These are phyloP conservation scores for Backusella circina DNA, from an alignment of 192 early-diverging fungal species.

Conservation along the genomic window DNA sequence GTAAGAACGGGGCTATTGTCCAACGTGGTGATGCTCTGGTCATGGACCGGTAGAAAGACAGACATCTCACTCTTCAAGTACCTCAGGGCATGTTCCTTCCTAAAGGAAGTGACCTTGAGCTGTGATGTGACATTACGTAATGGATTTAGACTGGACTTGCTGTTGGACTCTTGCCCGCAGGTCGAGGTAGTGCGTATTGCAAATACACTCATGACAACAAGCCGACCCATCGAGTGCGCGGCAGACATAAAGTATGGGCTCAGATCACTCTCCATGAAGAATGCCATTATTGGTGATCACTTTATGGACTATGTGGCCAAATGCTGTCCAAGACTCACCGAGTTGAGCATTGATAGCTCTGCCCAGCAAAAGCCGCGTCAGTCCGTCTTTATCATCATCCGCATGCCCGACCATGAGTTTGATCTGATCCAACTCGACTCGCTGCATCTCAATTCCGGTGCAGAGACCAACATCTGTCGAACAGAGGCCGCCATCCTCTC, in stretches of 20 bases:
- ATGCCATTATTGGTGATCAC: not conserved
- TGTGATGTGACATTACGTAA: not conserved
- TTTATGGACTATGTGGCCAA: conserved; percentile 9
- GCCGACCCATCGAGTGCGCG: not conserved
- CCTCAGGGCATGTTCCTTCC: not conserved
- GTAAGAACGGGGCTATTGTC: not conserved
- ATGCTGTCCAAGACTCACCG: not conserved
- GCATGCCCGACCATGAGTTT: conserved; percentile 5
- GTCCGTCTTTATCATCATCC: conserved; percentile 3
- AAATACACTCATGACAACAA: not conserved
- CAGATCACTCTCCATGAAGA: not conserved
- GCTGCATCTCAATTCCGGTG: not conserved
- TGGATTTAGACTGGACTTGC: conserved; percentile 1
- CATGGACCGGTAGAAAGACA: conserved; percentile 8
- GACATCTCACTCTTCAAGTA: not conserved
- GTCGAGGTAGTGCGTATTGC: not conserved
- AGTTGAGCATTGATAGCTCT: not conserved
- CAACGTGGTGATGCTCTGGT: not conserved
- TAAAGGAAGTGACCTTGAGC: not conserved
- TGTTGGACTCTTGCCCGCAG: not conserved
- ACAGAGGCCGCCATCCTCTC: not conserved
- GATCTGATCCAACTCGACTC: not conserved
- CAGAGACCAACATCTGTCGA: not conserved
- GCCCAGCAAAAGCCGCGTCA: not conserved
- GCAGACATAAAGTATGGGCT: not conserved